Base-by-base conservation (phyloP, 169 alveolate genomes). In the Cryptosporidium bovis region DNA sequence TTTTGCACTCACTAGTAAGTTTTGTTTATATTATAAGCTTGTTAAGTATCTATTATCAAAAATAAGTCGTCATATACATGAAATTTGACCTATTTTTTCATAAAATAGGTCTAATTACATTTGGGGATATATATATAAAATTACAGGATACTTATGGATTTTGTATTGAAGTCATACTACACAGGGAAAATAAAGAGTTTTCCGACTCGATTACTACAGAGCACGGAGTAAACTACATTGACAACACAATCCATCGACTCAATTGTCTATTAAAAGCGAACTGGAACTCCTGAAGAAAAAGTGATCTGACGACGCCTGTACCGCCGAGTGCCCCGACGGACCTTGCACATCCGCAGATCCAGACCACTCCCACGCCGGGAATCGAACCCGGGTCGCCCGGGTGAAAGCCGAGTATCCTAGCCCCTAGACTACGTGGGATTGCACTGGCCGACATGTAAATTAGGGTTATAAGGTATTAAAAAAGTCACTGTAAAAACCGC, bases 341-440 rank as follows among this genome's bases (percentile, higher is more conserved):
- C 82, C 58, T 33, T n/a, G n/a, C 18, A 8, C 16, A 15, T 27
- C 0, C 44, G 51, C 66, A 15, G 55, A 56, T 16, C 56, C 0
- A 15, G 85, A 91, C 71, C 44, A 66, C 91, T 91, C 94, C 91
- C 91, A 87, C 92, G 91, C 94, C 91, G 91, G 90, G 93, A 85
- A 85, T 91, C 90, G 93, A 91, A 91, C 93, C 90, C 91, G 91
- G 93, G 93, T 91, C 93, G 82, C 92, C 90, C 83, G 93, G 91
- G 92, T 84, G 93, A 91, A 82, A 91, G 93, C 91, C 93, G 83
- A 83, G 92, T 82, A 91, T 91, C 90, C 93, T 91, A 85, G 84
- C 93, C 91, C 84, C 93, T 91, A 91, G 90, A 91, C 93, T 87
- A 91, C 91, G 92, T 91, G 91, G 91, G 93, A 91, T 77, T 46